Conservation (phyloP, 306 rosid genomes). For the Cotoneaster glaucophyllus region DNA sequence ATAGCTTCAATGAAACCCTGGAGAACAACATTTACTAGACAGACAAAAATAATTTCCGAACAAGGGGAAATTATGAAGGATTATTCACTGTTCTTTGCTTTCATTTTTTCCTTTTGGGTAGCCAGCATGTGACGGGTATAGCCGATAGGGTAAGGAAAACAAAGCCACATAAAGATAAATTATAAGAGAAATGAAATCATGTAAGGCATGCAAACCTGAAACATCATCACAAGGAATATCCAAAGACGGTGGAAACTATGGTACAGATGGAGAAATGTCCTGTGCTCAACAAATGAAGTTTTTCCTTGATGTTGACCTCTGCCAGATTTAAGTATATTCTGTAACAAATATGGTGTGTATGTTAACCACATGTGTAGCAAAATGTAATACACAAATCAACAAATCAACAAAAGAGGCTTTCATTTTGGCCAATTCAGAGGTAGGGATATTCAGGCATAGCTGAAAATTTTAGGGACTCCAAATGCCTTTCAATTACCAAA, state of each 20-base stretch:
- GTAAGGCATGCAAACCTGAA: conserved; percentile 53
- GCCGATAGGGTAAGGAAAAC: not conserved
- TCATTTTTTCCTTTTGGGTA: not conserved
- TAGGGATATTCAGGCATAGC: not conserved
- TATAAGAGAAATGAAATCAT: not conserved
- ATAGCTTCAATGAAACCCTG: not conserved
- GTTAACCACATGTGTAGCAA: not conserved
- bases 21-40: not conserved
- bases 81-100: not conserved
- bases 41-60: not conserved
- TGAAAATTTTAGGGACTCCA: not conserved
- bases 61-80: not conserved
- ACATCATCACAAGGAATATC: conserved; percentile 97
- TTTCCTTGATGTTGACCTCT: conserved; percentile 63
- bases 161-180: not conserved
- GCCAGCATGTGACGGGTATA: not conserved
- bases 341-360: conserved; percentile 11
- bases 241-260: conserved; percentile 93
- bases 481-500: not conserved
- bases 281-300: conserved; percentile 97
- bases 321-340: conserved; percentile 50
- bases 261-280: conserved; percentile 88
- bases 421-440: not conserved
- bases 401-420: not conserved
- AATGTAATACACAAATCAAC: not conserved